Evolutionary conservation across 306 rosid genomes (phyloP).

Genomic region (Myrica gale): DNA sequence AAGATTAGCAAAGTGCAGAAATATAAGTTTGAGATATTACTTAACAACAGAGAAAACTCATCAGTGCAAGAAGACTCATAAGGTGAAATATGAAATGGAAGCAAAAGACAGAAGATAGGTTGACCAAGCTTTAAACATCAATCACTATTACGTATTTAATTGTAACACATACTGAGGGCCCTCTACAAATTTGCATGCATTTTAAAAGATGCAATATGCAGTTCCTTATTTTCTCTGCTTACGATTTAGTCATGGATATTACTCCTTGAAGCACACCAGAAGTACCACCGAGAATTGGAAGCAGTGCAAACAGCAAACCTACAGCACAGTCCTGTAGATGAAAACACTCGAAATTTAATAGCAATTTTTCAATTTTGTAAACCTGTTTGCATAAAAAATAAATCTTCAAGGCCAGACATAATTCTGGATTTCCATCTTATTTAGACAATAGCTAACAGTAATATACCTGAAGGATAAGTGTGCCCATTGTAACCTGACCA

Average conservation of each 20-base stretch:
- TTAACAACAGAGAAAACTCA: no score
- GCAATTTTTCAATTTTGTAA: conserved; percentile 3
- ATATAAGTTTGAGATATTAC: no score
- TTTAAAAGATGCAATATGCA: neutral
- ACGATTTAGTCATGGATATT: conserved; percentile 88
- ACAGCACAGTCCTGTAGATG: conserved; percentile 85
- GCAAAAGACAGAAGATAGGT: neutral
- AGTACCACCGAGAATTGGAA: conserved; percentile 91
- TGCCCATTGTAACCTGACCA: conserved; percentile 93
- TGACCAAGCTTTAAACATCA: conserved; percentile 5
- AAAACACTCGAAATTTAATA: conserved; percentile 25
- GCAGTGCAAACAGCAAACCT: conserved; percentile 94
- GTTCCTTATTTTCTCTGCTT: conserved; percentile 31
- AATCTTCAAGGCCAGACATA: neutral
- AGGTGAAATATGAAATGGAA: neutral
- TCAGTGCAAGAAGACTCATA: no score
- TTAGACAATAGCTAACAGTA: neutral
- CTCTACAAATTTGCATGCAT: conserved; percentile 16
- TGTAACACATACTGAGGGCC: conserved; percentile 6
- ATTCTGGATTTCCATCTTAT: neutral
- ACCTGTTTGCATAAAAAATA: conserved; percentile 11
- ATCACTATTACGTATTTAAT: neutral
- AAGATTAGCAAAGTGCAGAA: neutral
- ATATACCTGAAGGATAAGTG: conserved; percentile 82
- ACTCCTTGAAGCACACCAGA: conserved; percentile 95